Percentiles rank a stretch among this genome's conserved stretches.
These are phyloP conservation scores for Trametes versicolor DNA, from an alignment of 1,284 basidiomycete species.

Conservation along the genomic window DNA sequence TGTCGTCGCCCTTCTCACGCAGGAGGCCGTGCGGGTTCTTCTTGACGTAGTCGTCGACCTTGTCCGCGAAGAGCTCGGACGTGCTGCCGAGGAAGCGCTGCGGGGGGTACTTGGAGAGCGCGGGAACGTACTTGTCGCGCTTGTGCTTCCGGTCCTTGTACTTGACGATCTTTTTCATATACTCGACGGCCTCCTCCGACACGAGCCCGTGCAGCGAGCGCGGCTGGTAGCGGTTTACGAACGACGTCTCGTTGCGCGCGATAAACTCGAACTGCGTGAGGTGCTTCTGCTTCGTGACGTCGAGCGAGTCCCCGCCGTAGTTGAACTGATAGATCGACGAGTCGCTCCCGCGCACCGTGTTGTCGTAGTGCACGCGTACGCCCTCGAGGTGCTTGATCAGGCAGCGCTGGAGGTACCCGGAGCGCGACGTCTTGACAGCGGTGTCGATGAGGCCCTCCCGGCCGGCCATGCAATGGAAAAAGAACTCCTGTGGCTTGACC, in stretches of 20 bases:
- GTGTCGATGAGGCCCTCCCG: constrained; percentile 99
- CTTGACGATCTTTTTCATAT: constrained; percentile 95
- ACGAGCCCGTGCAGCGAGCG: constrained; percentile 67
- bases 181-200: constrained; percentile 71
- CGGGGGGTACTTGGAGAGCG: constrained; percentile 83
- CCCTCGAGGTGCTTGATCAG: constrained; percentile 99
- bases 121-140: constrained; percentile 73
- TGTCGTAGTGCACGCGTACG: constrained; percentile 96
- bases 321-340: constrained; percentile 95
- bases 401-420: constrained; percentile 98
- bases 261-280: constrained; percentile 94
- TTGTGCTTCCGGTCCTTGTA: constrained; percentile 63
- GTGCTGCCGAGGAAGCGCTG: constrained; percentile 88
- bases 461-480: constrained; percentile 99
- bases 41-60: constrained; percentile 85
- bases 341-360: constrained; percentile 97
- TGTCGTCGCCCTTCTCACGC: constrained; percentile 61
- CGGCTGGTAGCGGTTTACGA: constrained; percentile 82
- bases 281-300: constrained; percentile 96
- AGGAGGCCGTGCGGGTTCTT: constrained; percentile 84
- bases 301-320: constrained; percentile 97
- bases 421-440: constrained; percentile 98
- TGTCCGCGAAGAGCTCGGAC: constrained; percentile 91
- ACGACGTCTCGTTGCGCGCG: constrained; percentile 86
- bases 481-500: constrained; percentile 98